A percentile compares a stretch with the other conserved stretches of the same genome.
Conservation (phyloP, 2,329 filamentous ascomycete species). For the Colletotrichum lentis region DNA sequence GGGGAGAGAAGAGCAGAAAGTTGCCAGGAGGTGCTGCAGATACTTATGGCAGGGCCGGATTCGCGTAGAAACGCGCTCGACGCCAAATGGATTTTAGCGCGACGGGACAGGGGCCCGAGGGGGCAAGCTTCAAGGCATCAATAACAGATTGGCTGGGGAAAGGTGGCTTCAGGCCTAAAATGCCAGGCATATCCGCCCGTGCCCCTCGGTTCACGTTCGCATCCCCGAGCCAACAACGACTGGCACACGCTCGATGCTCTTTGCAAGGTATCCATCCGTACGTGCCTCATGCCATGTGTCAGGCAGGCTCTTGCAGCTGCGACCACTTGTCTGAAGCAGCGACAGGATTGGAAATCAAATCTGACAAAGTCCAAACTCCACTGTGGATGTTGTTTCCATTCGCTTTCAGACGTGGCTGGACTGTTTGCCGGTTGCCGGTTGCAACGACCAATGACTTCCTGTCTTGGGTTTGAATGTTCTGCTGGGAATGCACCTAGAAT, state of each 20-base stretch:
- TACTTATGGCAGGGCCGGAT: slow-evolving; percentile 34
- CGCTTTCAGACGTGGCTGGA: slow-evolving; percentile 2
- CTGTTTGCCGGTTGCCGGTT: slow-evolving; percentile 13
- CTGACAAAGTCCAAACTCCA: slow-evolving; percentile 19
- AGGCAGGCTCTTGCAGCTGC: slow-evolving; percentile 11
- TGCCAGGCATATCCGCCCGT: slow-evolving; percentile 28
- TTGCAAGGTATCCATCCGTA: not conserved
- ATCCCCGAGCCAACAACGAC: slow-evolving; percentile 36
- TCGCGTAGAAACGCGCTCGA: slow-evolving; percentile 38
- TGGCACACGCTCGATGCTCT: slow-evolving; percentile 8
- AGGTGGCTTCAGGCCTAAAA: not conserved
- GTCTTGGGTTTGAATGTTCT: not conserved
- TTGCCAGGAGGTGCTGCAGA: slow-evolving; percentile 34
- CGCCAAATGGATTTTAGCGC: slow-evolving; percentile 36
- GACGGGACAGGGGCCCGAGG: slow-evolving; percentile 25
- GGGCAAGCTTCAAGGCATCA: slow-evolving; percentile 38
- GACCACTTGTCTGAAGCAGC: slow-evolving; percentile 29
- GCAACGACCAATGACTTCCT: slow-evolving; percentile 20
- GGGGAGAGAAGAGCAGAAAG: slow-evolving; percentile 9
- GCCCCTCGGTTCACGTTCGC: slow-evolving; percentile 36
- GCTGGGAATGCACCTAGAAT: not conserved
- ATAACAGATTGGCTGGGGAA: slow-evolving; percentile 26
- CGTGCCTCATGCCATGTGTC: not conserved
- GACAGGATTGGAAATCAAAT: slow-evolving; percentile 29
- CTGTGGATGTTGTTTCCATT: slow-evolving; percentile 22